These are phyloP conservation scores for Entomortierella chlamydospora DNA, from an alignment of 192 early-diverging fungal genomes.

Conservation along the genomic window DNA sequence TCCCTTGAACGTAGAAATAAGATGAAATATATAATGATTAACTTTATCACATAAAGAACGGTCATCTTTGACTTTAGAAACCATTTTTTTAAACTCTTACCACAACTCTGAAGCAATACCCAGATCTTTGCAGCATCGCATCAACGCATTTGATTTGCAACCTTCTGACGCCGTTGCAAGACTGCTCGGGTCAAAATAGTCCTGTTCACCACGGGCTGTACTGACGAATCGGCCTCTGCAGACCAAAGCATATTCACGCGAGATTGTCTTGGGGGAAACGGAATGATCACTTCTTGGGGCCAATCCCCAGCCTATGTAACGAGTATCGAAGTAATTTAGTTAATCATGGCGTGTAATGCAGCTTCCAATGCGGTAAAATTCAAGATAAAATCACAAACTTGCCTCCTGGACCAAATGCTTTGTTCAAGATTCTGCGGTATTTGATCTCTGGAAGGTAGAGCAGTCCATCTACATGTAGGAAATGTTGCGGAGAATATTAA, in stretches of 20 bases:
- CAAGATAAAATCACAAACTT: constrained; percentile 3
- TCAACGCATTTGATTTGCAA: constrained; percentile 91
- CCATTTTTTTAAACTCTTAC: constrained; percentile 50
- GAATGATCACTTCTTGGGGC: constrained; percentile 92
- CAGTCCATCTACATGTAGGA: constrained; percentile 77
- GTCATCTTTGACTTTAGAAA: background rate
- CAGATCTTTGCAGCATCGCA: constrained; percentile 98
- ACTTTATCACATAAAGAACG: background rate
- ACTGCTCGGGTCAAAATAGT: constrained; percentile 82
- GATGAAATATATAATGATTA: background rate
- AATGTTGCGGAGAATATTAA: no score
- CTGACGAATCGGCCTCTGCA: constrained; percentile 88
- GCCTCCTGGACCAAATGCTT: constrained; percentile 94
- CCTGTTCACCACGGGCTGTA: constrained; percentile 94
- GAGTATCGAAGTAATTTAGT: background rate
- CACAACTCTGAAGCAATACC: constrained; percentile 92
- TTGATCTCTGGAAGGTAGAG: constrained; percentile 97
- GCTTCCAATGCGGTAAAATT: background rate
- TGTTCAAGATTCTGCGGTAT: constrained; percentile 95
- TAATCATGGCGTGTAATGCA: background rate
- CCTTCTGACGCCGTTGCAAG: constrained; percentile 89
- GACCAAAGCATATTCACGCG: constrained; percentile 93
- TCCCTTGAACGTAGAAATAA: constrained; percentile 77
- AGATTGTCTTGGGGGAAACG: constrained; percentile 78
- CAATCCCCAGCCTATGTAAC: constrained; percentile 74